Evolutionary conservation across 176 grass and related monocot genomes (phyloP), one percentile per base, ranked within the genome.

Genomic region (Cenchrus purpureus): DNA sequence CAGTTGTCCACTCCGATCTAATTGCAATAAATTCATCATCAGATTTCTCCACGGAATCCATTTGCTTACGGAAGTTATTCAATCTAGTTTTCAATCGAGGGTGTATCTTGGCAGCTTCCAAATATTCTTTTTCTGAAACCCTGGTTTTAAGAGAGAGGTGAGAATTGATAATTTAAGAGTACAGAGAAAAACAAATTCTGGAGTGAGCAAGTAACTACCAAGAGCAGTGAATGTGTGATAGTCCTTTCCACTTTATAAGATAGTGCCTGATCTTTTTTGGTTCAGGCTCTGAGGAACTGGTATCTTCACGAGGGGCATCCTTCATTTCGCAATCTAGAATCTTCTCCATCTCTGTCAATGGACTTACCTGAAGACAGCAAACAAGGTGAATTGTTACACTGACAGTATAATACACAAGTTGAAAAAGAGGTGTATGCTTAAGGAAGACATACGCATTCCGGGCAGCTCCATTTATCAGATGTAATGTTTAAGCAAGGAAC

Each of bases 171-270:
- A 16, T 71, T 17, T 19, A 89, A 51, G 67, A 32, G 59, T 68
- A 59, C 31, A 69, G 52, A 83, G 62, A 58, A 87, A 83, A 71
- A 82, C 14, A 58, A 58, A 76, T 67, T 77, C 54, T 73, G 25
- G 2, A 65, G 12, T 32, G 79, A 71, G 29, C 40, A 52, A 48
- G 68, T 51, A 86, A 89, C 20, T 94, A 99, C 97, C 97, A 99
- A 82, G 84, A 86, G 82, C 94, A 99, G 57, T 99, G 97, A 79
- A 99, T 88, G 82, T 92, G 43, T 51, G 97, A 96, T 65, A 99
- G 79, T 82, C 97, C 97, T 80, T 99, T 99, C 97, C 97, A 99
- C 77, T 99, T 99, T 57, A 99, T 95, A 76, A 99, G 92, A 86
- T 99, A 99, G 81, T 81, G 88, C 50, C 89, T 94, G 51, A 48